phyloP scores from a whole-genome alignment of 1,139 yeast genomes.

The Ogataea hybrid region DNA sequence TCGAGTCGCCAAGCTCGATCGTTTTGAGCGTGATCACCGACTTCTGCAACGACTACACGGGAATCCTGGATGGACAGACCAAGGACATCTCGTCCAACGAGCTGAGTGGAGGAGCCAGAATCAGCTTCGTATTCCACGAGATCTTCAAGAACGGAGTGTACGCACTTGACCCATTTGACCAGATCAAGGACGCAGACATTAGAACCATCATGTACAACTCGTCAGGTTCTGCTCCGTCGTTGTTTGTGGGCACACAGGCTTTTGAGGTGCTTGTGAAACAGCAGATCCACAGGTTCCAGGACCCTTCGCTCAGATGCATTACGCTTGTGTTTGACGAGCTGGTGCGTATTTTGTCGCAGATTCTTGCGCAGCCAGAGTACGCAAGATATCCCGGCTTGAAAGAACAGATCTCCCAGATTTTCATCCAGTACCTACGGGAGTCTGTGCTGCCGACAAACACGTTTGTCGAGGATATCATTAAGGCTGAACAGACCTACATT shows the following conservation, averaged over 20 bases:
- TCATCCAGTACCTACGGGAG: constrained; percentile 77
- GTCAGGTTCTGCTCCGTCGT: constrained; percentile 95
- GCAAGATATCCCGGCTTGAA: constrained; percentile 87
- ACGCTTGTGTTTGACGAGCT: constrained; percentile 91
- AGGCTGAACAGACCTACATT: constrained; percentile 87
- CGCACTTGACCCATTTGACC: constrained; percentile 95
- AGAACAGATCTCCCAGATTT: constrained; percentile 78
- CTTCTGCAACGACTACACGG: constrained; percentile 87
- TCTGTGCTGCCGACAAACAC: constrained; percentile 81
- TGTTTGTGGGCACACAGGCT: constrained; percentile 96
- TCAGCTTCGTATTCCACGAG: constrained; percentile 96
- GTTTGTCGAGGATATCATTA: constrained; percentile 79
- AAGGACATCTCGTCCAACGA: constrained; percentile 84
- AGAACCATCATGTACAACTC: constrained; percentile 98
- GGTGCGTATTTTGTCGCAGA: constrained; percentile 84
- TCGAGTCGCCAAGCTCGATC: constrained; percentile 86
- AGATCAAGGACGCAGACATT: constrained; percentile 93
- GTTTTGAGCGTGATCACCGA: constrained; percentile 90
- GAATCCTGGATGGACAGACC: constrained; percentile 91
- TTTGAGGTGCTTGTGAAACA: constrained; percentile 95
- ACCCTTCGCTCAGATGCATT: constrained; percentile 87
- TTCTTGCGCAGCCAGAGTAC: constrained; percentile 76
- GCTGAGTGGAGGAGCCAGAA: constrained; percentile 96
- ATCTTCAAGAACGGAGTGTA: constrained; percentile 89
- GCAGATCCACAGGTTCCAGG: constrained; percentile 93